phyloP scores from a whole-genome alignment of 805 yeast species.

The Saturnispora halmiae region DNA sequence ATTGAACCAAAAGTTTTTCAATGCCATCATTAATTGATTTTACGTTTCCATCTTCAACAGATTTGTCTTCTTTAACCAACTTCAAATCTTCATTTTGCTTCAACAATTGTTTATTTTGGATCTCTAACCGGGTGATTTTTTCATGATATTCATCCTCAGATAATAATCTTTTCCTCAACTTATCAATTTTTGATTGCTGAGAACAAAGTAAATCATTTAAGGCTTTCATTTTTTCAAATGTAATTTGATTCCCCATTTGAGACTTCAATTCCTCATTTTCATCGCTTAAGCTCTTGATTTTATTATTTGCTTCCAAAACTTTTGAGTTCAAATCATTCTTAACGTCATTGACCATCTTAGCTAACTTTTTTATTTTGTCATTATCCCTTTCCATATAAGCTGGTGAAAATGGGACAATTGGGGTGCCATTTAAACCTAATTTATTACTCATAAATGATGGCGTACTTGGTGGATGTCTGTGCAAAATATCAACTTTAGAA shows the following conservation, averaged over 20 bases:
- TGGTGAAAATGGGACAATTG: slow-evolving; percentile 15
- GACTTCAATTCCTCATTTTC: slow-evolving; percentile 21
- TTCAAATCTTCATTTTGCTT: slow-evolving; percentile 28
- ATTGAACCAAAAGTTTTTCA: neutral
- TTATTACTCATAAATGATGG: neutral
- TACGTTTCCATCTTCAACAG: neutral
- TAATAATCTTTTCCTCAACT: slow-evolving; percentile 33
- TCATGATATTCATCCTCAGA: slow-evolving; percentile 37
- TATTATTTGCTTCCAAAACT: slow-evolving; percentile 48
- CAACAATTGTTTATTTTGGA: slow-evolving; percentile 35
- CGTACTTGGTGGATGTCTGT: slow-evolving; percentile 1
- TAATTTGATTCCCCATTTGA: slow-evolving; percentile 5
- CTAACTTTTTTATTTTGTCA: slow-evolving; percentile 18
- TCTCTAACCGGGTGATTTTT: slow-evolving; percentile 40
- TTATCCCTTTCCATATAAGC: slow-evolving; percentile 16
- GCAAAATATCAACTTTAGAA: neutral
- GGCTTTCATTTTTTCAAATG: slow-evolving; percentile 16
- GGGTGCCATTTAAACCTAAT: neutral
- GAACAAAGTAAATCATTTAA: slow-evolving; percentile 46
- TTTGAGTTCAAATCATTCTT: slow-evolving; percentile 39
- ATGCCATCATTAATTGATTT: neutral
- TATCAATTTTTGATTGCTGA: slow-evolving; percentile 40
- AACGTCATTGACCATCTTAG: slow-evolving; percentile 25
- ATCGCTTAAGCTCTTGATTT: slow-evolving; percentile 40
- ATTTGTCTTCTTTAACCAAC: neutral